Percentiles rank a stretch among this genome's conserved stretches.
Conservation (phyloP, 257 asterid species). For the Solanum gandarillasii region DNA sequence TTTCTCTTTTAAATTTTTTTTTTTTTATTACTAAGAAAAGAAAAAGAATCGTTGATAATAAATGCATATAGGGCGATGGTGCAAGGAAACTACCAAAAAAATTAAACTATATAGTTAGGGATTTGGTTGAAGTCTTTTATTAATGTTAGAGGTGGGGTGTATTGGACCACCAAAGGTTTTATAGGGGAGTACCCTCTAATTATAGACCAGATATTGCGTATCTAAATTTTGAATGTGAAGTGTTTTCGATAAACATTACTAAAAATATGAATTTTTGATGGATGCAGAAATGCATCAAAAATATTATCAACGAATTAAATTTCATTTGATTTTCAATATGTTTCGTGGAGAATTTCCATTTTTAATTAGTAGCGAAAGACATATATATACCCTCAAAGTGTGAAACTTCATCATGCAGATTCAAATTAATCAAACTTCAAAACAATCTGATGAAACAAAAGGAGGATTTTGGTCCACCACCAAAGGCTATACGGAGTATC, state of each 20-base stretch:
- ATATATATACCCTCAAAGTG: too few relatives aligned
- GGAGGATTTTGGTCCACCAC: neutral
- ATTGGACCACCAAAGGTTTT: neutral
- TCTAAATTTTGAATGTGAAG: neutral
- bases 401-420: neutral
- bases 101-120: neutral
- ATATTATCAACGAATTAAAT: neutral
- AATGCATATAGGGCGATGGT: slow-evolving; percentile 2
- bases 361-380: neutral
- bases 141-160: neutral
- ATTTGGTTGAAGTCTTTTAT: neutral
- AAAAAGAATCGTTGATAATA: neutral
- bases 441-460: neutral
- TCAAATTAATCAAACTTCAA: neutral
- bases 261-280: neutral
- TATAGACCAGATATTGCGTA: neutral
- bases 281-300: neutral
- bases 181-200: neutral
- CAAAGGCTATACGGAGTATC: neutral
- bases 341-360: neutral
- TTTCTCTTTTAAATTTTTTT: neutral
- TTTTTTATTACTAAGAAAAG: neutral
- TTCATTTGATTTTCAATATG: neutral
- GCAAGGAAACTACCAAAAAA: slow-evolving; percentile 18
- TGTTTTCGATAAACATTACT: rapidly evolving